Evolutionary conservation across 768 basidiomycete species (phyloP).

Genomic region (Sarcodon aspratus): DNA sequence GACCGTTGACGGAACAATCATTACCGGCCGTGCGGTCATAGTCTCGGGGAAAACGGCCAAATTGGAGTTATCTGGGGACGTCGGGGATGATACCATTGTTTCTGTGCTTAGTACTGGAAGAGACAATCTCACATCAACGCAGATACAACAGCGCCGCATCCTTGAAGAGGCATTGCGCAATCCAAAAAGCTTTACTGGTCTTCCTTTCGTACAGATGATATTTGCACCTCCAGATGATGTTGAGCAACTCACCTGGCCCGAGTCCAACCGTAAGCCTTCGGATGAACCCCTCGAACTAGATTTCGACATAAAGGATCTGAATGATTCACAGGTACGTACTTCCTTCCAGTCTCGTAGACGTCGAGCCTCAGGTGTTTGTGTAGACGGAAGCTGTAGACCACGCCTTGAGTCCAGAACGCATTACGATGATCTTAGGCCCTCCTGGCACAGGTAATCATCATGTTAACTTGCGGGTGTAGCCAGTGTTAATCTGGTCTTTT

Average conservation of each 20-base stretch:
- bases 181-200: not conserved
- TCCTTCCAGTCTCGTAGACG: conserved; percentile 4
- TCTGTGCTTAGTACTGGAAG: not conserved
- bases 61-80: not conserved
- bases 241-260: not conserved
- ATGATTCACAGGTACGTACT: conserved; percentile 26
- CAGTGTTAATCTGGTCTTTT: conserved; percentile 1
- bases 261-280: not conserved
- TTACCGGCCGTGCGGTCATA: too few relatives aligned
- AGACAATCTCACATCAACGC: not conserved
- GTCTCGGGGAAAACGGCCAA: too few relatives aligned
- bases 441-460: conserved; percentile 11
- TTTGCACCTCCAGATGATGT: not conserved
- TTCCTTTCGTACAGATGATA: not conserved
- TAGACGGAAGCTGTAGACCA: conserved; percentile 20
- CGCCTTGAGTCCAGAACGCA: conserved; percentile 17
- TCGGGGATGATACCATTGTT: not conserved
- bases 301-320: conserved; percentile 13
- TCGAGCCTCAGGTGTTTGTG: too few relatives aligned
- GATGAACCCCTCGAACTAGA: not conserved
- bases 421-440: conserved; percentile 23
- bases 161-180: not conserved
- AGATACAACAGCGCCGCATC: not conserved
- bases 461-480: not conserved
- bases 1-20: too few relatives aligned